phyloP scores from a whole-genome alignment of 202 grass and related monocot species.

The Panicum hallii region DNA sequence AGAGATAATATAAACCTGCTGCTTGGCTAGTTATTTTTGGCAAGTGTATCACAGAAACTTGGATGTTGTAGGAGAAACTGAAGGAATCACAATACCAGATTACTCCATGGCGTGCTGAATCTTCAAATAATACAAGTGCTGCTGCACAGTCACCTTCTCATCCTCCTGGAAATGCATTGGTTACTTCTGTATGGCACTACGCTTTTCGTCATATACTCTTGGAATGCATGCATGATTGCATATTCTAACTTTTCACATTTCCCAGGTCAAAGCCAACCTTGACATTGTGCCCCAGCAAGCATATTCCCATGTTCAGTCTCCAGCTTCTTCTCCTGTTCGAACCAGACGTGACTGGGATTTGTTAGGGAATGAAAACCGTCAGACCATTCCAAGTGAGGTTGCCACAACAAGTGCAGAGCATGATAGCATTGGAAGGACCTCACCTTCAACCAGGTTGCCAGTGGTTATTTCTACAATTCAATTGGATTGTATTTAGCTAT shows the following conservation, averaged over 20 bases:
- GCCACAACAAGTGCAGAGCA: slow-evolving; percentile 56
- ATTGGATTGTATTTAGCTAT: background rate
- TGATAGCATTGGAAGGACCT: slow-evolving; percentile 50
- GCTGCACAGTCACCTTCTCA: slow-evolving; percentile 63
- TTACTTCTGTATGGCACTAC: slow-evolving; percentile 52
- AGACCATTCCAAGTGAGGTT: slow-evolving; percentile 49
- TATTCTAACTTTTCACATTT: slow-evolving; percentile 42
- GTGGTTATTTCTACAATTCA: slow-evolving; percentile 29
- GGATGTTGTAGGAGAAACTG: slow-evolving; percentile 81
- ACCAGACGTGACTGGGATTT: slow-evolving; percentile 72
- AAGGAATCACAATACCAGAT: slow-evolving; percentile 98
- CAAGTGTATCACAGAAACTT: slow-evolving; percentile 40
- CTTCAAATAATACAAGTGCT: slow-evolving; percentile 74
- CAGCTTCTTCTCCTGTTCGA: slow-evolving; percentile 75
- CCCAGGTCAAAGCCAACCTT: slow-evolving; percentile 70
- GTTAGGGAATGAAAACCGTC: slow-evolving; percentile 61
- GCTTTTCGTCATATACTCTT: slow-evolving; percentile 32
- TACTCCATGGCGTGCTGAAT: slow-evolving; percentile 73
- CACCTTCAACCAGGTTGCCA: slow-evolving; percentile 57
- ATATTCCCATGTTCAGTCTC: slow-evolving; percentile 75
- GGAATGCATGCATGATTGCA: slow-evolving; percentile 18
- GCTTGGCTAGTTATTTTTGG: slow-evolving; percentile 30
- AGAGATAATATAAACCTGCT: slow-evolving; percentile 15
- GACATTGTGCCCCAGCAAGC: slow-evolving; percentile 85
- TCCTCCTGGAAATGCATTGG: slow-evolving; percentile 62